Percentiles rank a stretch among this genome's conserved stretches.
phyloP scores from a whole-genome alignment of 495 filamentous ascomycete species.

The Tirmania nivea region DNA sequence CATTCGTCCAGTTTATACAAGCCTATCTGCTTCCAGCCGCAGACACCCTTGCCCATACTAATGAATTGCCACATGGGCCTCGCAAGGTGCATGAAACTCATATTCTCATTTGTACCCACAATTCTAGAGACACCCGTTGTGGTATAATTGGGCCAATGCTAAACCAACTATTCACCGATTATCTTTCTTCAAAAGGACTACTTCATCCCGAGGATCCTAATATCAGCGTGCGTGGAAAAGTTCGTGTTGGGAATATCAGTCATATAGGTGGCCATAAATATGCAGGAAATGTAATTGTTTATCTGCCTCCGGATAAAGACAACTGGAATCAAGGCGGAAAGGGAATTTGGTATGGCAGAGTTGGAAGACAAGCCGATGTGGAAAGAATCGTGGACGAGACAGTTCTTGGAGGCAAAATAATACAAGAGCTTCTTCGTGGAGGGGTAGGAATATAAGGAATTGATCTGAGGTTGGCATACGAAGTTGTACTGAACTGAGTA shows the following conservation, averaged over 20 bases:
- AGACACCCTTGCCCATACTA: not conserved
- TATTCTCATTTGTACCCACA: slow-evolving; percentile 71
- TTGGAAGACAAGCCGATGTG: slow-evolving; percentile 58
- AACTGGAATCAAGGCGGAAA: slow-evolving; percentile 46
- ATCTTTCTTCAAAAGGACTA: slow-evolving; percentile 19
- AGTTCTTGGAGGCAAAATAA: slow-evolving; percentile 44
- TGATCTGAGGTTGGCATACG: too few relatives aligned
- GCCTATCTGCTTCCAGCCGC: not conserved
- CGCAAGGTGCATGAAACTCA: slow-evolving; percentile 42
- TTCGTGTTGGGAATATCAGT: slow-evolving; percentile 52
- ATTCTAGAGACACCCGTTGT: slow-evolving; percentile 55
- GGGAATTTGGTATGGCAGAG: slow-evolving; percentile 84
- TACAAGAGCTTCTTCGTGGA: slow-evolving; percentile 54
- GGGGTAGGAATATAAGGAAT: slow-evolving; percentile 23
- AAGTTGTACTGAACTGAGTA: not conserved
- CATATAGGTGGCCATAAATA: slow-evolving; percentile 88
- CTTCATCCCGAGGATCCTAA: slow-evolving; percentile 2
- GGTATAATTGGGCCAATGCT: slow-evolving; percentile 58
- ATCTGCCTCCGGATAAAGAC: slow-evolving; percentile 41
- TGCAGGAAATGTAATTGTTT: slow-evolving; percentile 83
- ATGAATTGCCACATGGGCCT: not conserved
- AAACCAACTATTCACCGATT: slow-evolving; percentile 39
- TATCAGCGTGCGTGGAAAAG: slow-evolving; percentile 7
- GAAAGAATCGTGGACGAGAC: slow-evolving; percentile 72
- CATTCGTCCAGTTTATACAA: not conserved